Conservation (phyloP, 768 basidiomycete genomes). For the Podaxis pistillaris region DNA sequence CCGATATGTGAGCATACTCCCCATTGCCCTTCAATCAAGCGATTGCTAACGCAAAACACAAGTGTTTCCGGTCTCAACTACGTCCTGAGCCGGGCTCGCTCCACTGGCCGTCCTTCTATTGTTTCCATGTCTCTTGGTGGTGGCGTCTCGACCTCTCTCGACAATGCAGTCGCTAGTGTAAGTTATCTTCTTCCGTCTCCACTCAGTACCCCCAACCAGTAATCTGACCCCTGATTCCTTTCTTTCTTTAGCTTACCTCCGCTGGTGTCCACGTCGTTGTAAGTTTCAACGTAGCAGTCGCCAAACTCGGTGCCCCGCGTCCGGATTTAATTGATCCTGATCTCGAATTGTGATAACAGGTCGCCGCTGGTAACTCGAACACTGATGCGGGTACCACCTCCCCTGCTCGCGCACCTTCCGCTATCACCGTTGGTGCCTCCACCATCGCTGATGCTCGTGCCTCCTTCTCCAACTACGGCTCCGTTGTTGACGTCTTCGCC, state of each 20-base stretch:
- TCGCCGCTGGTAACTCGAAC: slow-evolving; percentile 30
- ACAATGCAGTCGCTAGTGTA: slow-evolving; percentile 20
- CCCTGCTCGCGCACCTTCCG: slow-evolving; percentile 30
- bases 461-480: slow-evolving; percentile 34
- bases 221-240: not conserved
- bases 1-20: slow-evolving; percentile 18
- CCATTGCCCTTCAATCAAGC: not conserved
- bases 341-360: not conserved
- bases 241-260: slow-evolving; percentile 19
- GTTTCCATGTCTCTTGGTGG: slow-evolving; percentile 23
- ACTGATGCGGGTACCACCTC: slow-evolving; percentile 25
- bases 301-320: not conserved
- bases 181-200: not conserved
- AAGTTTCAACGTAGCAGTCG: slow-evolving; percentile 1
- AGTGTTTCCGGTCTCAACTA: not conserved
- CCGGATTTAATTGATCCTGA: not conserved
- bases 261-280: slow-evolving; percentile 24
- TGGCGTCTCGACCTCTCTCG: slow-evolving; percentile 18
- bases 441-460: slow-evolving; percentile 27
- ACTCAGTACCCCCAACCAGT: no score
- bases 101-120: slow-evolving; percentile 20
- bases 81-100: not conserved
- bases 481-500: slow-evolving; percentile 33
- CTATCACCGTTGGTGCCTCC: slow-evolving; percentile 34
- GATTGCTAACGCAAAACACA: not conserved